phyloP scores from a whole-genome alignment of 1,139 yeast genomes.

The Debaryomycetaceae sp. region DNA sequence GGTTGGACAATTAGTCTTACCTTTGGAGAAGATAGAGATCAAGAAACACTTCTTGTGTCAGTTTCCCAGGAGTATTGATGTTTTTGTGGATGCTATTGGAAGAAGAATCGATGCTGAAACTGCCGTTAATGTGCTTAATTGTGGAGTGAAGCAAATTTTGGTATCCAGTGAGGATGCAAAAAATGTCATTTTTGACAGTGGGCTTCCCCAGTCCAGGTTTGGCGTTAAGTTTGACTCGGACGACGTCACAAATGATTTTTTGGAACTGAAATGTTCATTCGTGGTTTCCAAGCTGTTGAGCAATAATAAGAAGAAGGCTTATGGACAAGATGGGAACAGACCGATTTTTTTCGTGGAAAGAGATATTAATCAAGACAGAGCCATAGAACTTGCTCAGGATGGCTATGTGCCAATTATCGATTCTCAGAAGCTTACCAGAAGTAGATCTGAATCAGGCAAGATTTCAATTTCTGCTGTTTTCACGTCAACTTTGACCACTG shows the following conservation, averaged over 20 bases:
- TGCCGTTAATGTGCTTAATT: conserved; percentile 57
- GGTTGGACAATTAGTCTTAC: conserved; percentile 38
- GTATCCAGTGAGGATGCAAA: conserved; percentile 33
- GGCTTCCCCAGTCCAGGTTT: conserved; percentile 62
- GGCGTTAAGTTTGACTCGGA: conserved; percentile 32
- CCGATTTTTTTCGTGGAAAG: conserved; percentile 31
- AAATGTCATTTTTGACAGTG: conserved; percentile 37
- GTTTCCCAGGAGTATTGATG: conserved; percentile 30
- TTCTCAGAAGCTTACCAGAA: conserved; percentile 40
- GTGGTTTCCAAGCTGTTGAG: conserved; percentile 16
- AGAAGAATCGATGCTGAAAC: conserved; percentile 31
- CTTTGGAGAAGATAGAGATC: conserved; percentile 23
- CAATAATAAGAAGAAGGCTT: conserved; percentile 17
- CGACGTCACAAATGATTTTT: conserved; percentile 10
- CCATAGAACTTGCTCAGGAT: conserved; percentile 25
- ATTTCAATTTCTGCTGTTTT: conserved; percentile 52
- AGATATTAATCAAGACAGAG: conserved; percentile 21
- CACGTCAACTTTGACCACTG: conserved; percentile 63
- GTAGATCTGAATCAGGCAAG: conserved; percentile 24
- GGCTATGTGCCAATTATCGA: conserved; percentile 51
- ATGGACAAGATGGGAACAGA: conserved; percentile 39
- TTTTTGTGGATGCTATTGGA: conserved; percentile 33
- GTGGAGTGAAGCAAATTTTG: conserved; percentile 59
- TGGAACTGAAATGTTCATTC: conserved; percentile 21
- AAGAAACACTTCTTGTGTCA: conserved; percentile 35